A percentile compares a stretch with the other conserved stretches of the same genome.
These are phyloP conservation scores for Echeveria elegans DNA, from an alignment of 164 flowering plant genomes.

Conservation along the genomic window DNA sequence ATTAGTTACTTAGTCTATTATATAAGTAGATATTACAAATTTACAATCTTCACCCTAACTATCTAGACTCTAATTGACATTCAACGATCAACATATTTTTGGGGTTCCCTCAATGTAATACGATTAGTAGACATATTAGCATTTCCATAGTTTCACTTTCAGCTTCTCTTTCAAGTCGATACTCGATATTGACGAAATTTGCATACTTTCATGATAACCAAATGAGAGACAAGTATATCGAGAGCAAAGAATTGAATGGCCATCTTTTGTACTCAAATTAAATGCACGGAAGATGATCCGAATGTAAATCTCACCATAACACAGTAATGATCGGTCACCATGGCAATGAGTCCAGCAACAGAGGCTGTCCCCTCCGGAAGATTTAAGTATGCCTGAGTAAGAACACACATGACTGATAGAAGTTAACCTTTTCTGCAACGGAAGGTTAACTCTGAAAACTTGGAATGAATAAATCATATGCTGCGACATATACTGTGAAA, in stretches of 20 bases:
- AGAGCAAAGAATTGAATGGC: neutral
- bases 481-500: neutral
- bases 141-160: neutral
- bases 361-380: slow-evolving; percentile 79
- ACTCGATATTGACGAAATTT: neutral
- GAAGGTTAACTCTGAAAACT: neutral
- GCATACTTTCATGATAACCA: neutral
- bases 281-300: neutral
- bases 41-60: too few relatives aligned
- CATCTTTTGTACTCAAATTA: neutral
- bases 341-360: slow-evolving; percentile 60
- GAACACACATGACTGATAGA: neutral
- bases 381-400: slow-evolving; percentile 64
- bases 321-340: slow-evolving; percentile 77
- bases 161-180: neutral
- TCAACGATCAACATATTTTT: too few relatives aligned
- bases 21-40: too few relatives aligned
- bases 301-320: slow-evolving; percentile 35
- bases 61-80: too few relatives aligned
- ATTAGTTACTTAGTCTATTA: too few relatives aligned
- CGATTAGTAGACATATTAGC: too few relatives aligned
- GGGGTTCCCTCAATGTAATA: too few relatives aligned
- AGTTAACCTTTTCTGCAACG: neutral
- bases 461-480: neutral
- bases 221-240: neutral